Conservation (phyloP, 768 basidiomycete genomes). For the Rhizopogon salebrosus region DNA sequence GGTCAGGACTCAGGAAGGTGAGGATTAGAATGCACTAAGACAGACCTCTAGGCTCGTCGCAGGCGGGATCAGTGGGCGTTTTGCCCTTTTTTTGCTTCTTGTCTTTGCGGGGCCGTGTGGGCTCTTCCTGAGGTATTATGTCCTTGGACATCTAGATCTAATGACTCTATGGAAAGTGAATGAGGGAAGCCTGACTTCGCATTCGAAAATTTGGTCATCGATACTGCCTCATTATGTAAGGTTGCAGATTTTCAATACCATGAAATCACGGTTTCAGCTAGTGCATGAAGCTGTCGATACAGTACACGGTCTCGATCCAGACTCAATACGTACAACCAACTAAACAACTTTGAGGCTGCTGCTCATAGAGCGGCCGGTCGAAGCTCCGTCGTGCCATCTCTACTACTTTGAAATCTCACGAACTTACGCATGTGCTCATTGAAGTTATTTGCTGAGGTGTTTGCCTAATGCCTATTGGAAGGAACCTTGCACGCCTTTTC, state of each 20-base stretch:
- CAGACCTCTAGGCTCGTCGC: slow-evolving; percentile 21
- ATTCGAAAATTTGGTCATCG: too few species aligned
- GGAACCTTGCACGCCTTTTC: not conserved
- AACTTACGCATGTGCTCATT: not conserved
- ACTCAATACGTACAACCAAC: too few species aligned
- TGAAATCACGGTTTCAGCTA: too few species aligned
- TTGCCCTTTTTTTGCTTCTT: slow-evolving; percentile 23
- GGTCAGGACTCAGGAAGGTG: slow-evolving; percentile 8
- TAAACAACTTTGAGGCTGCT: too few species aligned
- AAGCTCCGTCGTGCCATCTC: too few species aligned
- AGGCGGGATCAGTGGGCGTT: slow-evolving; percentile 3
- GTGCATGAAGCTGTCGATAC: too few species aligned
- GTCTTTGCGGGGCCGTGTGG: slow-evolving; percentile 18
- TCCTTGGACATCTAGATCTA: slow-evolving; percentile 7
- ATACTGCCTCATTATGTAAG: too few species aligned
- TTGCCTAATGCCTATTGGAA: not conserved
- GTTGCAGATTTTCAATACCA: too few species aligned
- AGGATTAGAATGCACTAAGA: not conserved
- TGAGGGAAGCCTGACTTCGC: not conserved
- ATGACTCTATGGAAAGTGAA: not conserved
- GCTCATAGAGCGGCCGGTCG: too few species aligned
- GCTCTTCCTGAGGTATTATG: slow-evolving; percentile 3
- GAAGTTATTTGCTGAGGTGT: not conserved
- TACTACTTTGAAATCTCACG: too few species aligned
- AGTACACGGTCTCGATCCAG: too few species aligned